A percentile compares a stretch with the other conserved stretches of the same genome.
These are phyloP conservation scores for Torulaspora maleeae DNA, from an alignment of 805 yeast species.

Conservation along the genomic window DNA sequence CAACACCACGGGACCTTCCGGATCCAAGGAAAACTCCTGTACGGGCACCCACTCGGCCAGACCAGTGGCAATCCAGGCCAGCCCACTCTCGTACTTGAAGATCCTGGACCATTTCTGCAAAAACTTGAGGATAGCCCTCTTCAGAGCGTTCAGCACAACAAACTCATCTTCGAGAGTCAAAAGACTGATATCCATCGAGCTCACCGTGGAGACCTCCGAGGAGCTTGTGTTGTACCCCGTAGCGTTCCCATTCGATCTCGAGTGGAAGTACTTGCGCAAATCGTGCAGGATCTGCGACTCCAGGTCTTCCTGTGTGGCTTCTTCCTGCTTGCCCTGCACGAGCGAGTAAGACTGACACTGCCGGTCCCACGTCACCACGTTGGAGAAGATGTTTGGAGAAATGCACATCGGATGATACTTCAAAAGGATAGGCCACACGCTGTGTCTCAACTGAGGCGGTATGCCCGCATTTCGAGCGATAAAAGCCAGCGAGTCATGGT, in stretches of 20 bases:
- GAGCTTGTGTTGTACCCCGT: conserved; percentile 7
- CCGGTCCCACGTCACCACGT: conserved; percentile 32
- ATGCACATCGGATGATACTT: conserved; percentile 81
- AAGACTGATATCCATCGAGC: conserved; percentile 11
- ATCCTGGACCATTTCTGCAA: conserved; percentile 72
- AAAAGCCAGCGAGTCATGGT: conserved; percentile 71
- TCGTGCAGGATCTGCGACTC: conserved; percentile 48
- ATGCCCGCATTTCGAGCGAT: conserved; percentile 79
- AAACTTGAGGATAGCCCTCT: conserved; percentile 59
- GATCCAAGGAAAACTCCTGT: neutral
- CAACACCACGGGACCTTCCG: conserved; percentile 25
- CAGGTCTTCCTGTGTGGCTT: conserved; percentile 21
- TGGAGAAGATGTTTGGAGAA: conserved; percentile 68
- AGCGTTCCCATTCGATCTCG: conserved; percentile 13
- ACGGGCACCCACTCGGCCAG: conserved; percentile 88
- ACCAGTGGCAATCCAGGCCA: conserved; percentile 84
- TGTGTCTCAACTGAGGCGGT: conserved; percentile 73
- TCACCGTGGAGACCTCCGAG: conserved; percentile 11
- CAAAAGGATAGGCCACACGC: conserved; percentile 79
- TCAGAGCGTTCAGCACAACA: conserved; percentile 46
- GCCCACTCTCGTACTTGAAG: conserved; percentile 72
- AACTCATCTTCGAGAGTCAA: conserved; percentile 40
- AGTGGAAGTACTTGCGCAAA: conserved; percentile 52
- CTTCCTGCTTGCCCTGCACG: conserved; percentile 9
- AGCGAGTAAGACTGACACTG: conserved; percentile 13